These are phyloP conservation scores for Neckera pumila DNA, from an alignment of 225 moss, liverwort and hornwort species.

Conservation along the genomic window DNA sequence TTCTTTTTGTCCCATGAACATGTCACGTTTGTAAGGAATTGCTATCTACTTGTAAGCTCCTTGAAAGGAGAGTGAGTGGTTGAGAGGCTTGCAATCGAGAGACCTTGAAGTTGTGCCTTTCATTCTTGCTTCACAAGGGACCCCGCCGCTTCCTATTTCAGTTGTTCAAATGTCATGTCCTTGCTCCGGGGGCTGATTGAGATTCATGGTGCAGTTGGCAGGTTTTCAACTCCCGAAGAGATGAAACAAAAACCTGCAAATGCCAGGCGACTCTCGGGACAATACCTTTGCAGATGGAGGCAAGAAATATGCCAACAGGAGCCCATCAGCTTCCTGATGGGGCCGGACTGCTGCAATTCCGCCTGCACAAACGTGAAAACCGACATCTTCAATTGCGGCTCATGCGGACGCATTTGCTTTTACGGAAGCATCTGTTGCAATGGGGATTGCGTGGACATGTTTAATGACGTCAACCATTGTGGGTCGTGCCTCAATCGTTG, in stretches of 20 bases:
- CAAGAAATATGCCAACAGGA: slow-evolving; percentile 14
- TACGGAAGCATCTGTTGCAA: slow-evolving; percentile 34
- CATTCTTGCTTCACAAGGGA: background rate
- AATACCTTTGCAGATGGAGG: slow-evolving; percentile 12
- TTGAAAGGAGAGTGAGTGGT: background rate
- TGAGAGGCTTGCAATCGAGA: background rate
- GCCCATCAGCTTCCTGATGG: slow-evolving; percentile 11
- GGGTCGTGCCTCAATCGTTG: slow-evolving; percentile 20
- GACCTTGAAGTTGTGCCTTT: background rate
- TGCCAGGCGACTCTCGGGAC: background rate
- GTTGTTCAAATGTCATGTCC: background rate
- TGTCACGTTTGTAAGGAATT: background rate
- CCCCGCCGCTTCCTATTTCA: background rate
- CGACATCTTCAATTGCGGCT: slow-evolving; percentile 24
- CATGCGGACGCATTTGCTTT: slow-evolving; percentile 20
- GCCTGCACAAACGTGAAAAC: slow-evolving; percentile 15
- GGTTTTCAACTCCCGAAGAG: background rate
- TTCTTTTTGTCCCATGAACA: background rate
- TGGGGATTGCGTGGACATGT: slow-evolving; percentile 21
- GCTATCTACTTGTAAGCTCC: background rate
- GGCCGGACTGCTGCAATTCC: slow-evolving; percentile 21
- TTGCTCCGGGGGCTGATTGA: background rate
- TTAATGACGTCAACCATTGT: slow-evolving; percentile 11
- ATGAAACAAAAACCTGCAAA: background rate
- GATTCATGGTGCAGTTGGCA: background rate